phyloP scores from a whole-genome alignment of 2,329 filamentous ascomycete species.

The Corinectria fuckeliana region DNA sequence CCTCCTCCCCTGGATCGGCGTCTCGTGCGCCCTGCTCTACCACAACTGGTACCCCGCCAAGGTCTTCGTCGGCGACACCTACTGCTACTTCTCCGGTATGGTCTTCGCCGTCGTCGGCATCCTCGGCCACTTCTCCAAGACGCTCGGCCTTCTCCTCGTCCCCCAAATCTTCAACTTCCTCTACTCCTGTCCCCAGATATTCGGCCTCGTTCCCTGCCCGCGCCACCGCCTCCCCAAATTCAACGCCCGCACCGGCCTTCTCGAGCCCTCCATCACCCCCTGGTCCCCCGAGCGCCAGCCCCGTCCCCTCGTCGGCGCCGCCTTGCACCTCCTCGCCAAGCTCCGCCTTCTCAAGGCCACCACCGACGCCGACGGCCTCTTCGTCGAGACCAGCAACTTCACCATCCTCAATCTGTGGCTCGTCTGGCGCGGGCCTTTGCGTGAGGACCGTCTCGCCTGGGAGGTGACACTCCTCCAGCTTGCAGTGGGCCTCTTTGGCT shows the following conservation, averaged over 20 bases:
- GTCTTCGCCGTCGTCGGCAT: constrained; percentile 98
- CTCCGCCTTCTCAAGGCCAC: constrained; percentile 73
- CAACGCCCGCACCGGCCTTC: constrained; percentile 81
- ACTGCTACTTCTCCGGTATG: constrained; percentile 99
- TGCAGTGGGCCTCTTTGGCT: constrained; percentile 75
- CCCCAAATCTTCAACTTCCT: constrained; percentile 97
- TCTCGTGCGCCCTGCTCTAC: constrained; percentile 81
- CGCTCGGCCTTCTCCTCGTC: constrained; percentile 85
- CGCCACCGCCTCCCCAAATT: constrained; percentile 90
- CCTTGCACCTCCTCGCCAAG: constrained; percentile 71
- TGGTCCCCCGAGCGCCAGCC: constrained; percentile 76
- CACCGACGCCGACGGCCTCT: constrained; percentile 70
- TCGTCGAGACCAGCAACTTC: constrained; percentile 85
- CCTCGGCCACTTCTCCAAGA: constrained; percentile 97
- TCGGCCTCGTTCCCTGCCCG: constrained; percentile 88
- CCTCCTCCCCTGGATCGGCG: constrained; percentile 90
- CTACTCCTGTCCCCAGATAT: constrained; percentile 91
- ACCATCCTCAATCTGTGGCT: constrained; percentile 96
- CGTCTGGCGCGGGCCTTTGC: constrained; percentile 90
- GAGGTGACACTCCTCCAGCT: constrained; percentile 84
- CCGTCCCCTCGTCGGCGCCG: constrained; percentile 64
- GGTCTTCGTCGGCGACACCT: constrained; percentile 97
- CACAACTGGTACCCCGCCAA: constrained; percentile 97
- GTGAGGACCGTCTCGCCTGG: constrained; percentile 81
- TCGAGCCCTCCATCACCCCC: constrained; percentile 85